Percentiles rank a stretch among this genome's conserved stretches.
These are phyloP conservation scores for Aphanomyces euteiches DNA, from an alignment of 352 stramenopile species.

Conservation along the genomic window DNA sequence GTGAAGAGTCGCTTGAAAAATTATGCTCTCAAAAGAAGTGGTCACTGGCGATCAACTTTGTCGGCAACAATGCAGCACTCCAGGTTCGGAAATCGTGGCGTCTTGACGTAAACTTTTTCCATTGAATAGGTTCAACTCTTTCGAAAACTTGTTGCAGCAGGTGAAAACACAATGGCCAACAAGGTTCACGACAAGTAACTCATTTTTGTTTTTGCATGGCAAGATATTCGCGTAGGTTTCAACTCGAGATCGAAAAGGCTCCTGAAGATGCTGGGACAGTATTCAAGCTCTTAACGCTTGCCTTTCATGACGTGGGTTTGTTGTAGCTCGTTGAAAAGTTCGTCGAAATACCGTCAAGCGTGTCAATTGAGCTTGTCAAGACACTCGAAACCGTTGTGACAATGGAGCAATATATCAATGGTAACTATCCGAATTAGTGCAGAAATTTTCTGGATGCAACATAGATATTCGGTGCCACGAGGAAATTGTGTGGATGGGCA, in stretches of 20 bases:
- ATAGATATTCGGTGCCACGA: neutral
- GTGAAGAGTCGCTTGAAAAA: conserved; percentile 11
- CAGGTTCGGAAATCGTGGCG: conserved; percentile 4
- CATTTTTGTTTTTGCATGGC: too few relatives aligned
- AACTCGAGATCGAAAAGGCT: too few relatives aligned
- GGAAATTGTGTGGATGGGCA: neutral
- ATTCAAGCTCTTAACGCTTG: too few relatives aligned
- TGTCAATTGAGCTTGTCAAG: too few relatives aligned
- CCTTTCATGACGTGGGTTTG: too few relatives aligned
- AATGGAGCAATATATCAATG: conserved; percentile 1
- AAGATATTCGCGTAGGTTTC: too few relatives aligned
- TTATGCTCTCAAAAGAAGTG: conserved; percentile 14
- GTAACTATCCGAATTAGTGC: neutral
- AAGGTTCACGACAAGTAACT: conserved; percentile 6
- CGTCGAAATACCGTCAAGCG: too few relatives aligned
- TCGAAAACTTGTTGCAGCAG: neutral
- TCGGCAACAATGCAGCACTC: conserved; percentile 7
- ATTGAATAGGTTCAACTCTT: neutral
- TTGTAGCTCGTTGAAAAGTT: too few relatives aligned
- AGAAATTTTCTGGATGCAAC: too few relatives aligned
- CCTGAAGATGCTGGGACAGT: too few relatives aligned
- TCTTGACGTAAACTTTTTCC: too few relatives aligned
- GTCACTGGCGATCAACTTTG: neutral
- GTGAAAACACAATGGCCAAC: neutral
- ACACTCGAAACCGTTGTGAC: neutral